Evolutionary conservation across 495 filamentous ascomycete species (phyloP), one percentile per base, ranked within the genome.

Genomic region (Trichoderma gamsii): DNA sequence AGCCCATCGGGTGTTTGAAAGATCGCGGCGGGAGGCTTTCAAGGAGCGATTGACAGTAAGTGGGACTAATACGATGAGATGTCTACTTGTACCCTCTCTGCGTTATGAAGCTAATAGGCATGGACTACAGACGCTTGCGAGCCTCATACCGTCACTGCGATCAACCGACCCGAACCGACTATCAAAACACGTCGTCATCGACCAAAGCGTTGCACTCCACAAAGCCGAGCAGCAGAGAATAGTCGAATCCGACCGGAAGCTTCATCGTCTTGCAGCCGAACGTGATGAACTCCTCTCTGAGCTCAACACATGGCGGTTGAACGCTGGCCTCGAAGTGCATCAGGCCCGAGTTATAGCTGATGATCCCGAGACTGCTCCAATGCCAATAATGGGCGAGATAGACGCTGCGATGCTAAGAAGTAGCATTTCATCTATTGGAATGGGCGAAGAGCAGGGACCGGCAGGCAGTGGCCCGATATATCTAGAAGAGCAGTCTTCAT

Each of bases 201-300:
- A 61, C 27, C 56, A 61, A 18, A 61, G 56, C 27, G 56, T 61
- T 32, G 56, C 56, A 11, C 56, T 61, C 1, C 56, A 61, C 56
- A 61, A 61, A 25, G 56, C 56, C 56, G 56, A 61, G 56, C 56
- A 61, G 56, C 23, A 61, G n/a, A 13, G 35, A 16, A 61, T 61
- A 23, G 56, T 23, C 11, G 25, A 61, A 18, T 61, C 56, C 12
- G 23, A 29, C 13, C 11, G 35, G 23, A 27, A 18, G 27, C 29
- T 61, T 11, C 27, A 61, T 61, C 56, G 25, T 13, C 56, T 61
- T 18, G 56, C 29, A 27, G 27, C 56, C 25, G 56, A 61, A 23
- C 56, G 56, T 12, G 56, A 61, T 32, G 25, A 61, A 4, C 56
- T 61, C 13, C 56, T 61, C 56, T 32, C 25, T 12, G 56, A 61